Base-by-base conservation (phyloP, 441 rosid genomes). In the Gossypium davidsonii region DNA sequence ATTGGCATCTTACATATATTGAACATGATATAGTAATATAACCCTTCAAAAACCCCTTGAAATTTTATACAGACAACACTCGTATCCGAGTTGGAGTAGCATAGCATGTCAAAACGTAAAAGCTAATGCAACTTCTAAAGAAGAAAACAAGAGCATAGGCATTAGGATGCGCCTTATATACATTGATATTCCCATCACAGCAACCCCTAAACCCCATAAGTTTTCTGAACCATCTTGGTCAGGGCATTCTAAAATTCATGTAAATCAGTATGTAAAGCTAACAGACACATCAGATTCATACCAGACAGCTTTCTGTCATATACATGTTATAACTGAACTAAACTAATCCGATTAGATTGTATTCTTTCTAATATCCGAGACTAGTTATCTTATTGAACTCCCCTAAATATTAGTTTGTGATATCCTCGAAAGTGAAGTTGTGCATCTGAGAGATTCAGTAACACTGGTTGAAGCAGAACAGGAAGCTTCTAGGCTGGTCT, bases 401-500 rank as follows among this genome's bases (percentile, higher is more conserved):
- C 68, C 66, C 77, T 71, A 64, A 64, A 62, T 52, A 34, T 57
- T 39, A 65, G 52, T 37, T 14, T 15, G 66, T 56, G 68, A 21
- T 52, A 48, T 78, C 72, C 68, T 78, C 77, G 15, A 9, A 4
- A 21, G 4, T 10, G 61, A 46, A 34, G 49, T 67, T 67, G 67
- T 42, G 72, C 61, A 70, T 39, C 56, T 52, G 58, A 62, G 59
- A 72, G 61, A 63, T 85, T 87, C 83, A 89, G 78, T 81, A 88
- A 76, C 92, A 89, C 53, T 84, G 86, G 77, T 83, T 85, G 71
- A 89, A 90, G 83, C 91, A 90, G 87, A 79, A 90, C 76, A 88
- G 88, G 82, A 83, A 85, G 34, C 95, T 79, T 80, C 82, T 78
- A 1, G 84, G 84, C 67, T 78, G 75, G 72, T 79, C 85, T 75